Evolutionary conservation across 305 asterid genomes (phyloP).

Genomic region (Striga hermonthica): DNA sequence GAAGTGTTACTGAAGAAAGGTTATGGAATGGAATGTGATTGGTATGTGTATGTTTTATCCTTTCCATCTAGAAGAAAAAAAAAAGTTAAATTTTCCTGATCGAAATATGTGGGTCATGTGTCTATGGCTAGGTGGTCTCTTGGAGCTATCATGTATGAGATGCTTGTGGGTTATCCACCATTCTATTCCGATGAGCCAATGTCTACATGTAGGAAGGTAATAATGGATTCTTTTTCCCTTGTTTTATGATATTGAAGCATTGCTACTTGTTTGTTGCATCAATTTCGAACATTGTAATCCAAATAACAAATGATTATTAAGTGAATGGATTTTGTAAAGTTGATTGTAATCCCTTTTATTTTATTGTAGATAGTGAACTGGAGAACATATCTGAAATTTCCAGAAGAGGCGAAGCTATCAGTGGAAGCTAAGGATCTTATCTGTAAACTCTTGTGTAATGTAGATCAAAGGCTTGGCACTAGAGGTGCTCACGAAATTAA

Average conservation of each 20-base stretch:
- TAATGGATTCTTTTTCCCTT: neutral
- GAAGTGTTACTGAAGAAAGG: constrained; percentile 84
- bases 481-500: constrained; percentile 80
- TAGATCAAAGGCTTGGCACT: constrained; percentile 82
- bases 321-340: neutral
- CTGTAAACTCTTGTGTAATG: constrained; percentile 72
- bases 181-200: constrained; percentile 95
- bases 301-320: neutral
- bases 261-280: neutral
- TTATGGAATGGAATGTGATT: constrained; percentile 89
- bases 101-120: constrained; percentile 10
- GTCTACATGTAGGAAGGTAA: constrained; percentile 94
- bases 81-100: neutral
- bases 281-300: neutral
- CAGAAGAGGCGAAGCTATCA: constrained; percentile 78
- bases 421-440: constrained; percentile 88
- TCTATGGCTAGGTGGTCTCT: constrained; percentile 79
- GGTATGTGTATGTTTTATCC: constrained; percentile 41
- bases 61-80: constrained; percentile 14
- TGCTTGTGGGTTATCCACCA: constrained; percentile 96
- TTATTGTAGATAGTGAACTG: constrained; percentile 74
- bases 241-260: neutral
- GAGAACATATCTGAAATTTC: constrained; percentile 80
- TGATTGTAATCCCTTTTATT: neutral
- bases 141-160: constrained; percentile 94